Base-by-base conservation (phyloP, 2,329 filamentous ascomycete species). In the Diplodia mutila region DNA sequence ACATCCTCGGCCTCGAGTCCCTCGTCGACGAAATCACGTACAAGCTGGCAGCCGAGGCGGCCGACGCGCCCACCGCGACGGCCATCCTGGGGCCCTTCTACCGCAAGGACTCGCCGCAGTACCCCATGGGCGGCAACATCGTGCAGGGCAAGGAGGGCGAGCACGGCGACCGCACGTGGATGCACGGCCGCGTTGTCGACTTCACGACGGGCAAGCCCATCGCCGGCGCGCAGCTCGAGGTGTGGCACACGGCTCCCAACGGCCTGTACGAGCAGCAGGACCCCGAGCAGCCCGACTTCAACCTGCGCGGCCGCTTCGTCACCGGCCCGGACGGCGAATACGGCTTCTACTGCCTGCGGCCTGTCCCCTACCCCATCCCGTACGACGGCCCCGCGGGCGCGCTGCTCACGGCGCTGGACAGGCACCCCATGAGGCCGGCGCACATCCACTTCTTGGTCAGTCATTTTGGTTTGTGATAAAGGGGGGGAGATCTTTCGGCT, bases 41-140 rank as follows among this genome's bases (percentile, higher is more conserved):
- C 80, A 89, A 87, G 69, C 82, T 86, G 61, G 85, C 85, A 34
- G 84, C 85, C 61, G 83, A 85, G 48, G 83, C 82, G 0, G 69
- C 68, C 25, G 79, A 81, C 66, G 75, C 77, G 27, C 83, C 88
- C 12, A 95, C 92, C 5, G 87, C 91, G 2, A 91, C 91, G 4
- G 89, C 92, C 49, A 93, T 97, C 71, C 85, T 97, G 0, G 93
- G 93, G 0, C 93, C 93, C 1, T 97, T 97, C 81, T 96, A 91
- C 87, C 86, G 91, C 6, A 85, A 87, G 52, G 85, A 93, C 72
- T 88, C 92, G 0, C 92, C 92, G 5, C 80, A 85, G 68, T 85
- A 89, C 55, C 80, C 87, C n/a, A 91, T 91, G 74, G 92, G 91
- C 61, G 86, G 84, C 54, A 89, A 83, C 72, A 92, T 95, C 70